Evolutionary conservation across 805 yeast species (phyloP).

Genomic region (Kodamaea kakaduensis): DNA sequence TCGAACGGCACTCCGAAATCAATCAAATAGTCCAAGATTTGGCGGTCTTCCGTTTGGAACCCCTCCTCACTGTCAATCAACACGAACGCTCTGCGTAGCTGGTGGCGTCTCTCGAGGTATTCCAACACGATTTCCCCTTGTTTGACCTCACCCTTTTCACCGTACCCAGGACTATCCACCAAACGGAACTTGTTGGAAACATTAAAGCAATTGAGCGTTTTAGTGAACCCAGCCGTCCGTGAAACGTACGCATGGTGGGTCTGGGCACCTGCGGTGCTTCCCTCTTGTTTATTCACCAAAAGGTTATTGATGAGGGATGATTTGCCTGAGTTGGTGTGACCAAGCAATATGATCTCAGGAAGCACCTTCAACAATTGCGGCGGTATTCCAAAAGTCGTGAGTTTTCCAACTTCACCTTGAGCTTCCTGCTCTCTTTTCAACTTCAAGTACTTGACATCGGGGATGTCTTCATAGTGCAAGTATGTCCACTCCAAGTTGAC

Average conservation of each 20-base stretch:
- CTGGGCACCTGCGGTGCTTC: slow-evolving; percentile 20
- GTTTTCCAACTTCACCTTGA: slow-evolving; percentile 14
- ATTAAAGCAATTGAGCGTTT: slow-evolving; percentile 68
- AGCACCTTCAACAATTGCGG: slow-evolving; percentile 31
- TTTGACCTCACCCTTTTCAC: slow-evolving; percentile 55
- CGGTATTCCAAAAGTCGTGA: slow-evolving; percentile 26
- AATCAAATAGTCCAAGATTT: slow-evolving; percentile 47
- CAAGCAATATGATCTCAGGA: slow-evolving; percentile 76
- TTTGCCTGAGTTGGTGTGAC: slow-evolving; percentile 85
- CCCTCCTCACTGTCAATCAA: slow-evolving; percentile 62
- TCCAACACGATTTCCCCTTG: slow-evolving; percentile 71
- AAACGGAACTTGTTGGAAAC: slow-evolving; percentile 60
- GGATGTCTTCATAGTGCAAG: slow-evolving; percentile 50
- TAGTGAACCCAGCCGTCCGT: slow-evolving; percentile 52
- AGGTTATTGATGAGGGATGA: slow-evolving; percentile 69
- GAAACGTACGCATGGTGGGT: slow-evolving; percentile 52
- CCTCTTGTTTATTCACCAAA: slow-evolving; percentile 36
- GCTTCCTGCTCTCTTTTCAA: slow-evolving; percentile 15
- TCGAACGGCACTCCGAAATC: slow-evolving; percentile 65
- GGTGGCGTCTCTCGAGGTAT: slow-evolving; percentile 53
- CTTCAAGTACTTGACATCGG: slow-evolving; percentile 44
- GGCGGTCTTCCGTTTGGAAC: slow-evolving; percentile 51
- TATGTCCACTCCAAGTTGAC: slow-evolving; percentile 60
- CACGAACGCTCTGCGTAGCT: slow-evolving; percentile 55
- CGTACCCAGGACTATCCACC: slow-evolving; percentile 91